Evolutionary conservation across 140 eudicot species (phyloP), one percentile per base, ranked within the genome.

Genomic region (Bidens hawaiensis): DNA sequence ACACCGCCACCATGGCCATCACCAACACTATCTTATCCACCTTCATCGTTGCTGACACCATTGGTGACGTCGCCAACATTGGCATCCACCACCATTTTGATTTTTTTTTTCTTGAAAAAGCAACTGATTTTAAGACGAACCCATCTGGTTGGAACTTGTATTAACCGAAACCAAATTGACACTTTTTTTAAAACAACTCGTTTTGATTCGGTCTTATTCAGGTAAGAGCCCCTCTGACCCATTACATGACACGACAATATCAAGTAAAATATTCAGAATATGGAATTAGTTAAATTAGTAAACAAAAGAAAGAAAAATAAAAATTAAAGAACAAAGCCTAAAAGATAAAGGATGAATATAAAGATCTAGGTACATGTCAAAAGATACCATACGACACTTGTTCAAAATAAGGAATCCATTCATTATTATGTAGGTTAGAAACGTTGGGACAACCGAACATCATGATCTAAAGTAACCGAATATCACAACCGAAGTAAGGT

Each of bases 321-420:
- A 48, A 43, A 43, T 8, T 9, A 48, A 18, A 8, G 11, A 48
- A 16, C 4, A 49, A 49, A 21, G 28, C 28, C 22, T 2, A 48
- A 56, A 30, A 7, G 25, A 56, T 28, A 63, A 43, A 63, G 12
- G 4, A 10, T 25, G 0, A 43, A n/a, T n/a, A n/a, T n/a, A 24
- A 34, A 64, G 31, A 2, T 18, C n/a, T n/a, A n/a, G n/a, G 41
- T 28, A 48, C 69, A 47, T 34, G 33, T 64, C 34, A 46, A 9
- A 16, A 23, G 18, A 27, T 19, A 50, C 8, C 21, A 26, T 2
- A 46, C 47, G 59, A 53, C 59, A 64, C 60, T 28, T 64, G 59
- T 47, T 46, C 30, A 64, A 64, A 64, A 28, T 18, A 27, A 14
- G 56, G 53, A 30, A 18, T 47, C 27, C 69, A 47, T 3, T 40